Conservation (phyloP, 768 basidiomycete genomes). For the Albatrellus ellisii region DNA sequence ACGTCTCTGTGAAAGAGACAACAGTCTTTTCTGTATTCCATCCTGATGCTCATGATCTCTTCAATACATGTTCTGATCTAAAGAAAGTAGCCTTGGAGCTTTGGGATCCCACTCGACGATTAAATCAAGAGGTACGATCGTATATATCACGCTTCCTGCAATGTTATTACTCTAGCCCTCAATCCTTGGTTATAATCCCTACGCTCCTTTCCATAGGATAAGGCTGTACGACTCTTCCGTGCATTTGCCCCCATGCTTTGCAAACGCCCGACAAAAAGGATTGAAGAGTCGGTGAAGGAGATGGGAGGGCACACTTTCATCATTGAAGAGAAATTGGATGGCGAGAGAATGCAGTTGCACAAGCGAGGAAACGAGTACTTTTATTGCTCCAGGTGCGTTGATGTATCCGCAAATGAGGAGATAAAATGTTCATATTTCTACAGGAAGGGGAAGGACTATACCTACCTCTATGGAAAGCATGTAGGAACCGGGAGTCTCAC, state of each 20-base stretch:
- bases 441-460: slow-evolving; percentile 87
- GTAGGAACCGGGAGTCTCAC: slow-evolving; percentile 79
- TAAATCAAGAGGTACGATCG: slow-evolving; percentile 39
- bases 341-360: slow-evolving; percentile 93
- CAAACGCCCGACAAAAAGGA: slow-evolving; percentile 69
- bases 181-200: background rate
- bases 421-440: background rate
- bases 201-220: slow-evolving; percentile 39
- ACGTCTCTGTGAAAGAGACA: slow-evolving; percentile 87
- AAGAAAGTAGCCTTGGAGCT: slow-evolving; percentile 89
- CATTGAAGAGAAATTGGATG: slow-evolving; percentile 96
- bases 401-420: background rate
- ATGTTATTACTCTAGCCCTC: too few species aligned
- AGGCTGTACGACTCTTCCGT: slow-evolving; percentile 68
- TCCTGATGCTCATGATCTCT: slow-evolving; percentile 86
- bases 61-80: slow-evolving; percentile 93
- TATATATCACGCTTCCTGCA: background rate
- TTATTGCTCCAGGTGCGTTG: slow-evolving; percentile 73
- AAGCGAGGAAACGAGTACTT: slow-evolving; percentile 85
- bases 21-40: slow-evolving; percentile 88
- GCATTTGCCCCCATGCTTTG: slow-evolving; percentile 95
- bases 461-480: slow-evolving; percentile 82
- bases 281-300: slow-evolving; percentile 74
- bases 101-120: slow-evolving; percentile 57
- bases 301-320: slow-evolving; percentile 74